Base-by-base conservation (phyloP, 352 stramenopile species). In the Pythium rishiriense region DNA sequence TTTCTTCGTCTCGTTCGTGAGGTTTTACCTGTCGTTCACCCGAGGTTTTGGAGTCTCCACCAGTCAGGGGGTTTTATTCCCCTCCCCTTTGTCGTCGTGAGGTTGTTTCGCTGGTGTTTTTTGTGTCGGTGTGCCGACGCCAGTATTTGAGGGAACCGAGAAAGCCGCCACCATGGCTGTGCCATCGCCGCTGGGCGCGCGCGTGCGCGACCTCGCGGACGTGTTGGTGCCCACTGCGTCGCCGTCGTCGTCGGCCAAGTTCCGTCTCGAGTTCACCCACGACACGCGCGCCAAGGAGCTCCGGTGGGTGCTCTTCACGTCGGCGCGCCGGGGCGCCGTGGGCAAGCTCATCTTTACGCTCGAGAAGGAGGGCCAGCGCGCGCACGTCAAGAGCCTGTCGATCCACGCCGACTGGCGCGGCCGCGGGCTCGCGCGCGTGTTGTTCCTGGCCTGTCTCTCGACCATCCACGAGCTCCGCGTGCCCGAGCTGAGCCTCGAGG, bases 341-440 rank as follows among this genome's bases (percentile, higher is more conserved):
- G 85, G 83, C 50, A 94, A 94, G 42, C 70, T 94, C 65, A 81
- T 94, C 42, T 94, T 94, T 65, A 93, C 84, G 25, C 53, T 94
- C 22, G 79, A 90, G 56, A 76, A 77, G 22, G 78, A 81, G 37
- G 72, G 78, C 52, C 43, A 62, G 6, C 73, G 69, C 9, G 83
- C 86, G 28, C 83, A 92, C 72, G 60, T 93, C 72, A 94, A 94
- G 76, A 88, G 82, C 14, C 76, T 94, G 48, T 71, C 77, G 39
- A 72, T 94, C 39, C 77, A 89, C 72, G 58, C 70, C 47, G 81
- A 90, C 52, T 93, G 81, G 54, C 82, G 86, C 33, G 81, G 82
- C 19, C 65, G 83, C 24, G 83, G 86, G 2, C 78, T 94, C 55
- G 81, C 84, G 42, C 82, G 83, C 66, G 77, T 94, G 37, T 78